These are phyloP conservation scores for Gossypium aridum DNA, from an alignment of 441 rosid genomes.

Conservation along the genomic window DNA sequence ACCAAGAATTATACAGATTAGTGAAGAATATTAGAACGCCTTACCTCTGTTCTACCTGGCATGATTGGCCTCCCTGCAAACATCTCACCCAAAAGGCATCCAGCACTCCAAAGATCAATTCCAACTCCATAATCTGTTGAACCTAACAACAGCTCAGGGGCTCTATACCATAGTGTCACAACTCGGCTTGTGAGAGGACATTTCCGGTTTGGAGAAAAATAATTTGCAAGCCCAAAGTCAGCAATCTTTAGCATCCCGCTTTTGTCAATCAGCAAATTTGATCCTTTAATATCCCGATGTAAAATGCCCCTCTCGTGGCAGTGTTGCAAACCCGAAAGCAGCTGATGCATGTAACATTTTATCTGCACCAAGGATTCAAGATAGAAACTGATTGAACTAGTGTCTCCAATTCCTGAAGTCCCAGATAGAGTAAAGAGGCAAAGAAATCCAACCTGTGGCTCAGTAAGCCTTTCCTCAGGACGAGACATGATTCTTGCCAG, in stretches of 20 bases:
- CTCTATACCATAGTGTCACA: conserved; percentile 82
- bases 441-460: conserved; percentile 32
- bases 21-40: not conserved
- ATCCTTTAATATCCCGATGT: conserved; percentile 52
- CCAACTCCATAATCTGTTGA: conserved; percentile 61
- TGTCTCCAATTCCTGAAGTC: not conserved
- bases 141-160: conserved; percentile 74
- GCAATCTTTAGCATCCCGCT: conserved; percentile 45
- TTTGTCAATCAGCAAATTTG: conserved; percentile 46
- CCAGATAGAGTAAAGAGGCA: not conserved
- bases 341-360: conserved; percentile 51
- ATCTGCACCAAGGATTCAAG: conserved; percentile 29
- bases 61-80: conserved; percentile 55
- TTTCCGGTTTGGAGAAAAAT: conserved; percentile 27
- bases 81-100: conserved; percentile 82
- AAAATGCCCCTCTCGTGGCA: conserved; percentile 51
- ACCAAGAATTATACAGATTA: not conserved
- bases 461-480: conserved; percentile 37
- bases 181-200: conserved; percentile 72
- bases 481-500: conserved; percentile 34
- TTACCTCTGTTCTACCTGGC: conserved; percentile 79
- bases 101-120: conserved; percentile 85
- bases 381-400: not conserved
- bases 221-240: conserved; percentile 58
- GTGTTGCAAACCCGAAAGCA: conserved; percentile 53